Base-by-base conservation (phyloP, 2,329 filamentous ascomycete species). In the Aureobasidium lini region DNA sequence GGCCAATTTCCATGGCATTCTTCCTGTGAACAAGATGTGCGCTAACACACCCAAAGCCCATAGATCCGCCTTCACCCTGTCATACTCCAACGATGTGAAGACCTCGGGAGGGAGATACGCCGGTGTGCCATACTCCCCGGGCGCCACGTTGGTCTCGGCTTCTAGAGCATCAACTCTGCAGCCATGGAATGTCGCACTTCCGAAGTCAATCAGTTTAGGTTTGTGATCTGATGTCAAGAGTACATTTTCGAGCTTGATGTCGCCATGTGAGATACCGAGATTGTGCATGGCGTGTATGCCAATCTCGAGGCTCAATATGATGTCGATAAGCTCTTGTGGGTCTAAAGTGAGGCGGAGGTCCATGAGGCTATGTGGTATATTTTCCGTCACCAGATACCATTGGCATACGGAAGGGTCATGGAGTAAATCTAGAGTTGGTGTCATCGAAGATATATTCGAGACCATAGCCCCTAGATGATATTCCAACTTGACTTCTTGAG, bases 241-340 rank as follows among this genome's bases (percentile, higher is more conserved):
- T 7, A 50, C 47, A 28, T 50, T 50, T 23, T 50, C 47, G 29
- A 34, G 47, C n/a, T 50, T 50, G 47, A 50, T 34, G 47, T 50
- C 47, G 23, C 47, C 47, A 28, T 50, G 47, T 13, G 34, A 39
- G 47, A 50, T n/a, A 16, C 47, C 47, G 13, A 34, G n/a, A 15
- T 2, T 34, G 23, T 50, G 47, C 28, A 50, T 16, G 29, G 8
- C 29, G 8, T 31, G 9, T 5, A 50, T 39, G 47, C 47, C 16
- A 6, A 32, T 2, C 15, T 50, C n/a, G 9, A 50, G 47, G 28
- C 15, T 34, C 23, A 16, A 15, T 9, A 50, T n/a, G 7, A 44
- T 44, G n/a, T 23, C 15, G 18, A 7, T 8, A 4, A 23, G 6
- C 9, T 23, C 18, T 28, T 44, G 42, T 4, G 6, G 9, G 42